phyloP scores from a whole-genome alignment of 1,284 basidiomycete species.

The Bondarzewia mesenterica region DNA sequence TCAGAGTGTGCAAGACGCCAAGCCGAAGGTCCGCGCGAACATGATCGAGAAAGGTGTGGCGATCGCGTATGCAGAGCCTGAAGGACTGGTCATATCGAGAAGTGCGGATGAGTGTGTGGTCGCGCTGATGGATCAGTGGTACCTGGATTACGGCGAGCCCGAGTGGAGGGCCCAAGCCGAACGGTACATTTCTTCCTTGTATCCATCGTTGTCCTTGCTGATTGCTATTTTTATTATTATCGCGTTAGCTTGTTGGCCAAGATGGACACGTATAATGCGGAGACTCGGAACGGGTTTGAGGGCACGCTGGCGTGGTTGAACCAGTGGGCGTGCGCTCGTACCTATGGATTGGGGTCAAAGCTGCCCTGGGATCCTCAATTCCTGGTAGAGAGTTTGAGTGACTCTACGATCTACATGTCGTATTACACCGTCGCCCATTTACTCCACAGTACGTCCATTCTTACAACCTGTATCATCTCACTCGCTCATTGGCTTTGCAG shows the following conservation, averaged over 20 bases:
- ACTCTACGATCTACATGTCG: slow-evolving; percentile 98
- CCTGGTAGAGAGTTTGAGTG: slow-evolving; percentile 93
- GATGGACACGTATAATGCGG: no score
- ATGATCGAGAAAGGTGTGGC: slow-evolving; percentile 80
- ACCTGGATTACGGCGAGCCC: slow-evolving; percentile 94
- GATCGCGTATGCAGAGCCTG: slow-evolving; percentile 93
- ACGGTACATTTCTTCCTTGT: slow-evolving; percentile 42
- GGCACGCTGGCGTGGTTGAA: slow-evolving; percentile 93
- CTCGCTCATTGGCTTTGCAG: slow-evolving; percentile 26
- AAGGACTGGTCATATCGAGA: slow-evolving; percentile 85
- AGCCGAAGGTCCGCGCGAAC: slow-evolving; percentile 78
- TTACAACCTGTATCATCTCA: not conserved
- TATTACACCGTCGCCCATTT: slow-evolving; percentile 95
- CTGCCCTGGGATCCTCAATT: slow-evolving; percentile 97
- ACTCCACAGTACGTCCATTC: slow-evolving; percentile 59
- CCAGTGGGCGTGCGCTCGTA: slow-evolving; percentile 97
- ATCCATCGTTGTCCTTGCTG: slow-evolving; percentile 4
- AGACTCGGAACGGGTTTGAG: slow-evolving; percentile 91
- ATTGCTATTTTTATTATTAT: not conserved
- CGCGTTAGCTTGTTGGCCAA: slow-evolving; percentile 71
- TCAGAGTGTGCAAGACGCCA: slow-evolving; percentile 82
- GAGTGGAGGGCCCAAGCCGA: slow-evolving; percentile 84
- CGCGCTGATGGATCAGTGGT: slow-evolving; percentile 99
- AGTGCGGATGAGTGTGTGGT: slow-evolving; percentile 96
- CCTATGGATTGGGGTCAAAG: slow-evolving; percentile 93